Evolutionary conservation across 2,329 filamentous ascomycete genomes (phyloP).

Genomic region (Shiraia bambusicola): DNA sequence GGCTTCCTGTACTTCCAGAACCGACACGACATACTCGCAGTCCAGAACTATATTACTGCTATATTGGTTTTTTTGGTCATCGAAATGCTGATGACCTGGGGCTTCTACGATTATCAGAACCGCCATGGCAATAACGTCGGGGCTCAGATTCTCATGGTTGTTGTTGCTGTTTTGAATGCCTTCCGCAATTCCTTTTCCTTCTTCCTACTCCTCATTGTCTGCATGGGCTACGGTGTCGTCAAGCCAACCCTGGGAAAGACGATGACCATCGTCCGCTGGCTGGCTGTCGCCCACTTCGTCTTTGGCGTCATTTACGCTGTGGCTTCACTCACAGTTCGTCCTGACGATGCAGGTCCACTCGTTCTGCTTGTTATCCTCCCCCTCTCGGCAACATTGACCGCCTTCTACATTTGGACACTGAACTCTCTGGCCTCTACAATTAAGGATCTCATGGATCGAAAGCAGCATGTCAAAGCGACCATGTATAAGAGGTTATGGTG

Average conservation of each 20-base stretch:
- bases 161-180: conserved; percentile 92
- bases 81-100: conserved; percentile 98
- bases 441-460: conserved; percentile 92
- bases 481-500: conserved; percentile 99
- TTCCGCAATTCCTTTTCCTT: conserved; percentile 97
- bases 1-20: conserved; percentile 94
- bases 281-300: conserved; percentile 89
- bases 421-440: conserved; percentile 93
- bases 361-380: conserved; percentile 92
- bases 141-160: conserved; percentile 81
- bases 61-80: conserved; percentile 92
- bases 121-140: conserved; percentile 79
- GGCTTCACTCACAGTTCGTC: conserved; percentile 83
- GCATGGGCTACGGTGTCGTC: conserved; percentile 98
- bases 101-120: conserved; percentile 97
- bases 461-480: conserved; percentile 85
- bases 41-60: conserved; percentile 98
- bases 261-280: conserved; percentile 89
- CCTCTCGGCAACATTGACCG: conserved; percentile 85
- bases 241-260: conserved; percentile 88
- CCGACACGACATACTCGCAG: conserved; percentile 87
- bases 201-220: conserved; percentile 95
- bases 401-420: conserved; percentile 98
- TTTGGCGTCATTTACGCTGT: conserved; percentile 94
- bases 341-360: conserved; percentile 84